Conservation (phyloP, 192 early-diverging fungal genomes). For the Lobosporangium transversale region DNA sequence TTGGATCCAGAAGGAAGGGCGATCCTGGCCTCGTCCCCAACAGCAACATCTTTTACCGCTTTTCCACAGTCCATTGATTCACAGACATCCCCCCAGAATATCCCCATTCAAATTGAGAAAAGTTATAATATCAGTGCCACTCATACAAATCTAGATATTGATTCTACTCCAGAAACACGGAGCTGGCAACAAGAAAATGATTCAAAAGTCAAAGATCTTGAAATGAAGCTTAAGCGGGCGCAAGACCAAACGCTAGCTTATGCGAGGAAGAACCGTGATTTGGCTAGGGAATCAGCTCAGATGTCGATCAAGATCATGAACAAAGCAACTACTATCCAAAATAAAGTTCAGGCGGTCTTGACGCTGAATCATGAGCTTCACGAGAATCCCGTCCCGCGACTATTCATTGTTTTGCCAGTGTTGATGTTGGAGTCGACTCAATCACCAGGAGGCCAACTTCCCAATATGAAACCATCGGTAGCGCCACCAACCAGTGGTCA, state of each 20-base stretch:
- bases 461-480: not conserved
- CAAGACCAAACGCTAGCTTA: slow-evolving; percentile 14
- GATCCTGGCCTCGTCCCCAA: slow-evolving; percentile 1
- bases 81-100: too few species aligned
- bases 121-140: too few species aligned
- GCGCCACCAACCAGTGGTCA: not conserved
- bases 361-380: slow-evolving; percentile 29
- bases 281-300: slow-evolving; percentile 2
- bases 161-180: too few species aligned
- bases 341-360: slow-evolving; percentile 34
- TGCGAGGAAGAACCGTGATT: slow-evolving; percentile 13
- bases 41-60: not conserved
- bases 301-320: slow-evolving; percentile 31
- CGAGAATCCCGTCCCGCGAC: slow-evolving; percentile 20
- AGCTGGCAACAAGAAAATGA: slow-evolving; percentile 13
- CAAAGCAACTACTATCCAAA: slow-evolving; percentile 17
- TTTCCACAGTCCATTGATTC: slow-evolving; percentile 2
- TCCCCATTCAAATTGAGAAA: too few species aligned
- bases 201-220: slow-evolving; percentile 16
- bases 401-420: slow-evolving; percentile 33
- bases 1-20: slow-evolving; percentile 16
- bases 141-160: too few species aligned
- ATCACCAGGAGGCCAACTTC: not conserved
- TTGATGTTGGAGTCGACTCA: slow-evolving; percentile 5
- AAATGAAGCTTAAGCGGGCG: slow-evolving; percentile 10